These are phyloP conservation scores for Lasiosphaeria miniovina DNA, from an alignment of 495 filamentous ascomycete species.

Conservation along the genomic window DNA sequence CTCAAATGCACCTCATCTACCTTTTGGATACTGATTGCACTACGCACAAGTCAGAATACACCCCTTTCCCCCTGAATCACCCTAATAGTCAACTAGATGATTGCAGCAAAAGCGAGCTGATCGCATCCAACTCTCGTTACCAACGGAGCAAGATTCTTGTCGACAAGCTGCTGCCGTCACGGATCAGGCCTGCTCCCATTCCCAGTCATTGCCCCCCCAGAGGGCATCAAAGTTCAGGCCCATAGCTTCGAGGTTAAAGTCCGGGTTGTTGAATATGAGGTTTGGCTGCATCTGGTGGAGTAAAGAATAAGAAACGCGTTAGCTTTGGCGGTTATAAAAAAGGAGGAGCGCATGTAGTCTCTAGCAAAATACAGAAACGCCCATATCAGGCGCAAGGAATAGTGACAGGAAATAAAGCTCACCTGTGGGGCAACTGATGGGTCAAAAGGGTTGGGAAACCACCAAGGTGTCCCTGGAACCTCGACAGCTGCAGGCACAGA, in stretches of 20 bases:
- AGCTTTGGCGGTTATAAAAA: not conserved
- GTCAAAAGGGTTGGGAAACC: conserved; percentile 25
- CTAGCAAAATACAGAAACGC: no score
- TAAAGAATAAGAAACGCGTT: not conserved
- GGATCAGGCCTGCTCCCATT: conserved; percentile 18
- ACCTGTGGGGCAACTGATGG: conserved; percentile 22
- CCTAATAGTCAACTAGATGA: no score
- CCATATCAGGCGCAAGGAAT: no score
- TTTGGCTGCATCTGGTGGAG: conserved; percentile 8
- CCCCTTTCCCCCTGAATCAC: no score
- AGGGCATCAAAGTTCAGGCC: conserved; percentile 35
- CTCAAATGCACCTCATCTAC: no score
- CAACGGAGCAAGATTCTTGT: not conserved
- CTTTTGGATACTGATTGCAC: no score
- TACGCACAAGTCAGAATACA: no score
- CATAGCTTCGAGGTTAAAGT: conserved; percentile 28
- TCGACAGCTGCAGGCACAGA: conserved; percentile 11
- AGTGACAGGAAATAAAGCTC: conserved; percentile 5
- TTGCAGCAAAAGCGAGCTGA: not conserved
- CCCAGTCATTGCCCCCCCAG: conserved; percentile 27
- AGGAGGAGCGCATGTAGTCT: no score
- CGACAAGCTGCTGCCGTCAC: not conserved
- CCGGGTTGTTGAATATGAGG: conserved; percentile 13
- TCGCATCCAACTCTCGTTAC: not conserved
- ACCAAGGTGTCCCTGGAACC: conserved; percentile 31